Percentiles rank a stretch among this genome's conserved stretches.
phyloP scores from a whole-genome alignment of 176 grass and related monocot genomes.

The Aegilops tauschii region DNA sequence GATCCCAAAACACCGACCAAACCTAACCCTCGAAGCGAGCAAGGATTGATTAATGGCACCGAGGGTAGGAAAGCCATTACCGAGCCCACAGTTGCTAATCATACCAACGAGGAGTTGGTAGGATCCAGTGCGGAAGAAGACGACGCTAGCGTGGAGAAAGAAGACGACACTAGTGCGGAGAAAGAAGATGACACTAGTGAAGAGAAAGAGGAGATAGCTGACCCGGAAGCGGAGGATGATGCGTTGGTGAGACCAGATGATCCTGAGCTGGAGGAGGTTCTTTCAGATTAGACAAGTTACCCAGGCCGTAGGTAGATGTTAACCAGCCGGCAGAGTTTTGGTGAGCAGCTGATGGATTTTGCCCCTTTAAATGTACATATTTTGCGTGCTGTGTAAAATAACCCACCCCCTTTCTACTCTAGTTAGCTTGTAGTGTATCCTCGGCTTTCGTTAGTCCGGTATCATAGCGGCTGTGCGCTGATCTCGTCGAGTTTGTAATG shows the following conservation, averaged over 20 bases:
- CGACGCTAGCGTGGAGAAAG: constrained; percentile 19
- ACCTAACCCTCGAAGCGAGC: neutral
- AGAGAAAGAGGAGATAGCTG: constrained; percentile 23
- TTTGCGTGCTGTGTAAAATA: constrained; percentile 21
- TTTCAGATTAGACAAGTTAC: constrained; percentile 50
- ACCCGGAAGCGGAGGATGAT: constrained; percentile 36
- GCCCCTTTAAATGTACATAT: constrained; percentile 37
- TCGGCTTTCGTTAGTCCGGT: neutral
- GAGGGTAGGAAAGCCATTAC: neutral
- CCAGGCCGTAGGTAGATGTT: neutral
- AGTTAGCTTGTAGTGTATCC: neutral
- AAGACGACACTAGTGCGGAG: constrained; percentile 20
- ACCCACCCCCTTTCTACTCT: neutral
- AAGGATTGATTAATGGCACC: neutral
- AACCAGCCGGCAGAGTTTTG: constrained; percentile 11
- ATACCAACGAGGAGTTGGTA: constrained; percentile 29
- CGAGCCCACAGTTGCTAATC: constrained; percentile 17
- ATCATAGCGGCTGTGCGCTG: neutral
- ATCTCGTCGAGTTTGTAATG: neutral
- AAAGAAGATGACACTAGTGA: constrained; percentile 31
- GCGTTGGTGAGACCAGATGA: constrained; percentile 39
- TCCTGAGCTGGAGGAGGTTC: constrained; percentile 54
- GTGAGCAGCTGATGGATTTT: constrained; percentile 17
- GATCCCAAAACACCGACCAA: neutral
- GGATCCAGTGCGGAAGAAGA: constrained; percentile 43